Evolutionary conservation across 2,329 filamentous ascomycete species (phyloP), one percentile per base, ranked within the genome.

Genomic region (Colletotrichum cordylinicola): DNA sequence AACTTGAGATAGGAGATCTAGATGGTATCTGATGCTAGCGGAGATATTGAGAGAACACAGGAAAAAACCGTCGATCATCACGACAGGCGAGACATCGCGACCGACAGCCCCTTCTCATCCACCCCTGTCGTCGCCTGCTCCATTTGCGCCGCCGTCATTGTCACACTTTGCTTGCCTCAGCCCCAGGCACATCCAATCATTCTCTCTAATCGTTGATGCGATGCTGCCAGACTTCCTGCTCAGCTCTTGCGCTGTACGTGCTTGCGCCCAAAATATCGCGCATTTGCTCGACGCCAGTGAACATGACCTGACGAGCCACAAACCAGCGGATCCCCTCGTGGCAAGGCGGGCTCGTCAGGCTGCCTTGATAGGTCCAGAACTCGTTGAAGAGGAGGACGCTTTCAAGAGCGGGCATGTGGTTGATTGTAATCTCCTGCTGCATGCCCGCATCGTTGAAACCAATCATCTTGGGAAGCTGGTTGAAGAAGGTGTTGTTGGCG

Each of bases 351-450:
- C 83, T 86, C 3, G 87, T 89, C 80, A 89, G 78, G 70, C 84
- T 86, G 8, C 88, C 87, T 73, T 84, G 80, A 78, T 89, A 89
- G 2, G 87, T 89, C 87, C 86, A 89, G 75, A 87, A 89, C 68
- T 87, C 85, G 31, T 82, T 81, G 78, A 88, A 86, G 13, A 81
- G 78, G 4, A 82, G 78, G 0, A 86, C 86, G 52, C 84, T 83
- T 4, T 82, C 76, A 8, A 89, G 66, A 1, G 84, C 84, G 2
- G 80, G 61, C 15, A 77, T 77, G 12, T 84, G 77, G 66, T 86
- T 80, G 27, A 87, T 77, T 31, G 10, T 74, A 67, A 24, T 79
- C 37, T 66, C 39, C 48, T 61, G 62, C 48, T 72, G 39, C 2
- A 39, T 35, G 33, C 58, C 78, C 16, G 81, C 82, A 24, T 85